Base-by-base conservation (phyloP, 352 stramenopile genomes). In the Peronospora farinosa region DNA sequence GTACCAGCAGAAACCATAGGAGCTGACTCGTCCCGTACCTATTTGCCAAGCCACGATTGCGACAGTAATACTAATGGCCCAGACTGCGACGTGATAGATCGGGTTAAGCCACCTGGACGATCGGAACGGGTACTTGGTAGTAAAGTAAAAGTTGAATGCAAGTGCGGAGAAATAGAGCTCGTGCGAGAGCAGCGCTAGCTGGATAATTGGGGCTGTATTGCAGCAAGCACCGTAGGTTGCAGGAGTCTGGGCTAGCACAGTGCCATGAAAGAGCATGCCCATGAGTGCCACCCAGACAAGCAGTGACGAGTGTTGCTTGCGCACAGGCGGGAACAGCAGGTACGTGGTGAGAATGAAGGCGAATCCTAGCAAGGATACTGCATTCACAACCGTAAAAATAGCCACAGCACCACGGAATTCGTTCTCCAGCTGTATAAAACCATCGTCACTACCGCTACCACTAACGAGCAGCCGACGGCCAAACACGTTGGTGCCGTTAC, bases 101-200 rank as follows among this genome's bases (percentile, higher is more conserved):
- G 63, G 63, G 25, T 74, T 69, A 43, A 89, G 72, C 63, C 69
- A 85, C 37, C 73, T 62, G n/a, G 77, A 80, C 33, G 75, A 87
- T 28, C 67, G 67, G 55, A 95, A 95, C 45, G 84, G 84, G 54
- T 85, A 89, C 66, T 89, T 88, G 73, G 79, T 92, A 31, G 78
- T 88, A 60, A 86, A 88, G 66, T 92, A 92, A 36, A 89, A 86
- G 62, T 89, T 74, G 62, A 88, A 88, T 38, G 82, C 82, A 40
- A 95, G 69, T 28, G 76, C 75, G 52, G 88, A 91, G 48, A 92
- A 83, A 63, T 92, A 95, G 11, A 92, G 68, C 44, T 95, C 81
- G 35, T 90, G 76, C 4, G 70, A 79, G 17, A 92, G 54, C 40
- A 95, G 66, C 52, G 74, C 69, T 12, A 90, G 52, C 51, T 95